phyloP scores from a whole-genome alignment of 345 rosid species.

The Zanthoxylum bungeanum region DNA sequence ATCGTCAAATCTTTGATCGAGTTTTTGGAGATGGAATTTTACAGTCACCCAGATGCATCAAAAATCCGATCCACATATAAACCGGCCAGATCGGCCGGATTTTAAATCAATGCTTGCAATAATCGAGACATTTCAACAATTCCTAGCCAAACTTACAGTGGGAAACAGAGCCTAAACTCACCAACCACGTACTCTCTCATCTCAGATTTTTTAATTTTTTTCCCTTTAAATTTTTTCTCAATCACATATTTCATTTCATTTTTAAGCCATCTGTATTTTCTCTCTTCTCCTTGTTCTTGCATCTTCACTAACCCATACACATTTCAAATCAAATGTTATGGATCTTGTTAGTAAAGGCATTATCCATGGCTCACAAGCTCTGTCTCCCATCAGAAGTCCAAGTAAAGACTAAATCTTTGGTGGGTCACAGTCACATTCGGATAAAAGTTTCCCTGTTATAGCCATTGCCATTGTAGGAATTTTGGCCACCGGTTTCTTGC shows the following conservation, averaged over 20 bases:
- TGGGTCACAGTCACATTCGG: conserved; percentile 26
- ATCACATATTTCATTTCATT: conserved; percentile 10
- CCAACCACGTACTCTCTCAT: conserved; percentile 18
- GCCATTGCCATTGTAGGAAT: conserved; percentile 77
- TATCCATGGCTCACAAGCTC: conserved; percentile 24
- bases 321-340: conserved; percentile 28
- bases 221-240: conserved; percentile 3
- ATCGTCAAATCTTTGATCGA: too few species aligned
- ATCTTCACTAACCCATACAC: conserved; percentile 11
- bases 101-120: too few species aligned
- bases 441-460: conserved; percentile 67
- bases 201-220: too few species aligned
- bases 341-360: conserved; percentile 35
- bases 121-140: conserved; percentile 23
- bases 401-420: conserved; percentile 21
- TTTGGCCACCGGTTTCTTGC: conserved; percentile 71
- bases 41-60: too few species aligned
- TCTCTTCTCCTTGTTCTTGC: conserved; percentile 28
- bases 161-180: conserved; percentile 15
- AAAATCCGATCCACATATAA: too few species aligned
- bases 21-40: too few species aligned
- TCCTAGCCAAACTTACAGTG: conserved; percentile 15
- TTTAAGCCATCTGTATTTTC: conserved; percentile 17
- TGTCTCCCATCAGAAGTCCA: conserved; percentile 30
- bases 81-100: too few species aligned